Base-by-base conservation (phyloP, 2,329 filamentous ascomycete genomes). In the Epichloe scottii region DNA sequence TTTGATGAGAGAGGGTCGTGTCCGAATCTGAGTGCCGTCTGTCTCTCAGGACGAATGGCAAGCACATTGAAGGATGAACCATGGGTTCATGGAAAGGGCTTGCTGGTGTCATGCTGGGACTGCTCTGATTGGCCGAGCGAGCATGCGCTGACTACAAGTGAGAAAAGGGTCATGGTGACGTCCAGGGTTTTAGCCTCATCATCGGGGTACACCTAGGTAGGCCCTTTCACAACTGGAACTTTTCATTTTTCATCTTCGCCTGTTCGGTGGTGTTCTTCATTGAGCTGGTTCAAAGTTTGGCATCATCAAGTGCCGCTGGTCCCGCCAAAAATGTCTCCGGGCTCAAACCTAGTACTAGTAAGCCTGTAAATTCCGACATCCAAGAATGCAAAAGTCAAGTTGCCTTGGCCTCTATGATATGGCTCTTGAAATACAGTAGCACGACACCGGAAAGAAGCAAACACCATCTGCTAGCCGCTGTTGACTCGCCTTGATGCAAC, bases 341-440 rank as follows among this genome's bases (percentile, higher is more conserved):
- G 7, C 26, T 30, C 26, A 30, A 30, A 8, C 7, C 7, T 1
- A 37, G 11, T 33, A 26, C 41, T 5, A n/a, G 30, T 11, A 21
- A n/a, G 26, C 33, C 15, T 30, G 23, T 6, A 12, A 34, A 39
- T 30, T 19, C 46, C 23, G 4, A 21, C n/a, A 48, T 48, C 38
- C 23, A 40, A 33, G 23, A 30, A 35, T 34, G 40, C 30, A 43
- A 35, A 43, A 17, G 30, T 35, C 30, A 49, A 42, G 48, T 49
- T 33, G 38, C 48, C 48, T 41, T 30, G 38, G 48, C 48, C 12
- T 49, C 39, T 44, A 49, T 49, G n/a, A 37, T 49, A 43, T 21
- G n/a, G 26, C 26, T 43, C 17, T 30, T 19, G 35, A 26, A 49
- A 40, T 26, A 49, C 17, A 17, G 15, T 26, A 37, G 19, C 8